phyloP scores from a whole-genome alignment of 2,329 filamentous ascomycete genomes.

The Bipolaris cookei region DNA sequence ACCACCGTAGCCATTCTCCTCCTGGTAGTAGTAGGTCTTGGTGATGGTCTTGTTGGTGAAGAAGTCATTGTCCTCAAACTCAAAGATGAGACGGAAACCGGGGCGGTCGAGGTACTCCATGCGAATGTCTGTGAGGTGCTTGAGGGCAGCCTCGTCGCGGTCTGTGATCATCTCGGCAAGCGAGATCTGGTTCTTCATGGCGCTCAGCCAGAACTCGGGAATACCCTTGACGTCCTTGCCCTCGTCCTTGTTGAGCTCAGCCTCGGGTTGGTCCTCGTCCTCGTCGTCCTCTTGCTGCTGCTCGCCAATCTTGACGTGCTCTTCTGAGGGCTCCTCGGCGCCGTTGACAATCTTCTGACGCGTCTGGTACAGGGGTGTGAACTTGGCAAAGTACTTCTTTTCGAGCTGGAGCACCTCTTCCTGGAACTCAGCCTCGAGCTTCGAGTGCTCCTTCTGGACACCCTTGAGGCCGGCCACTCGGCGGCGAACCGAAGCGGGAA shows the following conservation, averaged over 20 bases:
- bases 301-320: slow-evolving; percentile 86
- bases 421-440: slow-evolving; percentile 97
- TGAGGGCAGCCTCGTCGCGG: slow-evolving; percentile 91
- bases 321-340: slow-evolving; percentile 79
- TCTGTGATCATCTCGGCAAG: slow-evolving; percentile 99
- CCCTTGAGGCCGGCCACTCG: slow-evolving; percentile 96
- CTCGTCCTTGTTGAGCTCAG: slow-evolving; percentile 65
- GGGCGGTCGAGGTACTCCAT: slow-evolving; percentile 99
- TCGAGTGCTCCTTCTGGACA: slow-evolving; percentile 97
- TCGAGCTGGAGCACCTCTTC: slow-evolving; percentile 97
- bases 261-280: slow-evolving; percentile 56
- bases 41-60: slow-evolving; percentile 97
- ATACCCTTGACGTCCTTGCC: slow-evolving; percentile 73
- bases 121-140: slow-evolving; percentile 87
- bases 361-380: slow-evolving; percentile 95
- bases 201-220: slow-evolving; percentile 98
- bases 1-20: slow-evolving; percentile 96
- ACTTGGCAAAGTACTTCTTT: slow-evolving; percentile 99
- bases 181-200: slow-evolving; percentile 99
- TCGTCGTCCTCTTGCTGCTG: slow-evolving; percentile 72
- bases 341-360: slow-evolving; percentile 94
- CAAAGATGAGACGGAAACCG: slow-evolving; percentile 97
- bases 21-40: slow-evolving; percentile 99
- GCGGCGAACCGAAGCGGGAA: slow-evolving; percentile 85
- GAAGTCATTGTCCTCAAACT: slow-evolving; percentile 93